These are phyloP conservation scores for Syzygium oleosum DNA, from an alignment of 345 rosid species.

Conservation along the genomic window DNA sequence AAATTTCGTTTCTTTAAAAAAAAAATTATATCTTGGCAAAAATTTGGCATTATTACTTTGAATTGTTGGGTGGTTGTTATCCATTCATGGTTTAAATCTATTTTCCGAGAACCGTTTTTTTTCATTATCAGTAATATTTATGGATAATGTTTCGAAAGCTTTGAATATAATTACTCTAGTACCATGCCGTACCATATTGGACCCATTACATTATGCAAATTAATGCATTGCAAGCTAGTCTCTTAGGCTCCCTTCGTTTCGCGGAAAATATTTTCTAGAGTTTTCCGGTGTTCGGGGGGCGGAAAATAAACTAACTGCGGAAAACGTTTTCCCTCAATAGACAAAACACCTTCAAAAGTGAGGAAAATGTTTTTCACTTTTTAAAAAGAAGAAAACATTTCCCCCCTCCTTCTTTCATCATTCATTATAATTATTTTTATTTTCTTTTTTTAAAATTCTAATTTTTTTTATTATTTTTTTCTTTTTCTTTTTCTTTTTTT, in stretches of 20 bases:
- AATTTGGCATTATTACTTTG: neutral
- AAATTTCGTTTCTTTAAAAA: neutral
- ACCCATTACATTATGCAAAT: neutral
- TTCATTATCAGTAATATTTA: neutral
- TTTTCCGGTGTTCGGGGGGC: too few relatives aligned
- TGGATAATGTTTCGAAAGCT: neutral
- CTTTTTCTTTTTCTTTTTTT: too few relatives aligned
- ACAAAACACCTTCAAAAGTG: too few relatives aligned
- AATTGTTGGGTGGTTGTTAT: neutral
- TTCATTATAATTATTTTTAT: too few relatives aligned
- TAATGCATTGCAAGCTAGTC: neutral
- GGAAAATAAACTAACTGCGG: too few relatives aligned
- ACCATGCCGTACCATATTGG: neutral
- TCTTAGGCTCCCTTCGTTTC: neutral
- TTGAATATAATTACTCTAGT: neutral
- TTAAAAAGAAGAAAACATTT: too few relatives aligned
- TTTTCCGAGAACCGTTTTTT: neutral
- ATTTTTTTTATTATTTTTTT: too few relatives aligned
- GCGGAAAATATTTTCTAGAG: too few relatives aligned
- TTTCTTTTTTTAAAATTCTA: too few relatives aligned
- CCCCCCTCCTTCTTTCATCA: too few relatives aligned
- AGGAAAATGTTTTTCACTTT: too few relatives aligned
- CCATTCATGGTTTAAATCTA: neutral
- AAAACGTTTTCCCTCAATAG: too few relatives aligned
- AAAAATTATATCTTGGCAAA: neutral